Base-by-base conservation (phyloP, 306 rosid genomes). In the Quercus dentata region DNA sequence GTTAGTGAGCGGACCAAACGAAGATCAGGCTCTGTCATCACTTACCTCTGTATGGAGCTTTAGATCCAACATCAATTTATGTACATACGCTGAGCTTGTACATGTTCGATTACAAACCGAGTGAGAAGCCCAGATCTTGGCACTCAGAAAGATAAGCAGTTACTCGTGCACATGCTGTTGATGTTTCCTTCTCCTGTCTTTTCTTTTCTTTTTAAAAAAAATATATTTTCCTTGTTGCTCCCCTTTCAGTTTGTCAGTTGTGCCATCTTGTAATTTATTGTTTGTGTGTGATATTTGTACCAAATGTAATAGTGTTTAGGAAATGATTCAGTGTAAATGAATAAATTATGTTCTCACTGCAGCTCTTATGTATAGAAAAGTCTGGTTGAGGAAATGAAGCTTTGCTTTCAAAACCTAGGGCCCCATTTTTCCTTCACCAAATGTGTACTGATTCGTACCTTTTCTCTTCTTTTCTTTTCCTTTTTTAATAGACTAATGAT, bases 1-100 rank as follows among this genome's bases (percentile, higher is more conserved):
- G 99, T 95, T 76, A 95, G 98, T 80, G 84, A 85, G 73, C 85
- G 99, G 78, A 93, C 99, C 52, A 87, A 87, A 85, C 83, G 97
- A n/a, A 88, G 96, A 73, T 98, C 98, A 0, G 94, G 93, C 85
- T 82, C 94, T 5, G 83, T 93, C 59, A 89, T 95, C 19, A 84
- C 98, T 73, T 95, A 91, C 87, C 89, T 95, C 76, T 95, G 94
- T 55, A 84, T 89, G 71, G 98, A 95, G 75, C 92, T 95, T 10
- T 90, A 89, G 82, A 25, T 65, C 78, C 74, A 64, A 23, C 80
- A 52, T 52, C 25, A 1, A 28, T 31, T 49, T 64, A 68, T 77
- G 81, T 68, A 52, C 76, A 71, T 70, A 3, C 46, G 35, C 72
- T 27, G 62, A 57, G 77, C 61, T 69, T 51, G 33, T 57, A 31